Evolutionary conservation across 164 flowering plant species (phyloP), one percentile per base, ranked within the genome.

Genomic region (Vitis labrusca): DNA sequence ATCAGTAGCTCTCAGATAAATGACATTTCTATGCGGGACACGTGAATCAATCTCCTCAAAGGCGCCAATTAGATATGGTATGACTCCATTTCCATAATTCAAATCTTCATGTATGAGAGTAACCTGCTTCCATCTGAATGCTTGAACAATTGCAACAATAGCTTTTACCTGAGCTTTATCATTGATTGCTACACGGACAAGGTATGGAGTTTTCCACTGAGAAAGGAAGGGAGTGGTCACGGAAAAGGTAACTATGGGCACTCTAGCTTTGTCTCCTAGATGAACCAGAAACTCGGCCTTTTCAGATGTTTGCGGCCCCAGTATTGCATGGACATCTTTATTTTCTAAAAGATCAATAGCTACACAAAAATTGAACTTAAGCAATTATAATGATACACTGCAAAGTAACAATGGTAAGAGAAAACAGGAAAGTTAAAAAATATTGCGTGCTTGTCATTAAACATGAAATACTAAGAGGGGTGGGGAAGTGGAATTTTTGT

Each of bases 221-320:
- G 73, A 32, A 3, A 59, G 70, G 9, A 53, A 50, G 11, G 73
- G 66, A 52, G 57, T 61, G 8, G 69, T 52, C 15, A 61, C 65
- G 1, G 53, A 32, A 51, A 64, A 55, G 12, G 76, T 64, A 23
- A 77, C 50, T 14, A 72, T 66, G 7, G 79, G 79, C 16, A 77
- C 70, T 14, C 27, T 59, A 37, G 73, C 71, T 61, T 65, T 65
- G 3, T 49, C 29, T 8, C 76, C 79, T 1, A 77, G 15, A 10
- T 66, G 73, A 10, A 71, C 54, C 51, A 72, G 50, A 15, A 77
- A 50, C 15, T 68, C 50, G 1, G 66, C 79, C 64, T 69, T 63
- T 19, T 23, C 27, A n/a, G 70, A 68, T 2, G 63, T 13, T 59
- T 53, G 10, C 47, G 67, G 73, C 4, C 73, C 79, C 2, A 77